These are phyloP conservation scores for Pelargonium citronellum DNA, from an alignment of 441 rosid species.

Conservation along the genomic window DNA sequence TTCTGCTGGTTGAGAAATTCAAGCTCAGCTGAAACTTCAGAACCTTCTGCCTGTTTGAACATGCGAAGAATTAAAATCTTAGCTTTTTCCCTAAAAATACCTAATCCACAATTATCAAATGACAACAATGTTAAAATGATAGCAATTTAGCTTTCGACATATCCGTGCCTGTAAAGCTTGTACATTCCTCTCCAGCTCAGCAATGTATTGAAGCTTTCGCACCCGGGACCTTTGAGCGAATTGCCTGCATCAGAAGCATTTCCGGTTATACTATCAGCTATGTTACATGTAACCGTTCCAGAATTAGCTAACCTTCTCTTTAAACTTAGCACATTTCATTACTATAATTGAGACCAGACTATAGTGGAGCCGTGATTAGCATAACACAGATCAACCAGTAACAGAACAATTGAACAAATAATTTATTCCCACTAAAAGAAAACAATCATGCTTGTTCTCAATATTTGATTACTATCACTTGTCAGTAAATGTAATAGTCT, in stretches of 20 bases:
- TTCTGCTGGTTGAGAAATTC: slow-evolving; percentile 88
- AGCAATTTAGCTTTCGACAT: slow-evolving; percentile 9
- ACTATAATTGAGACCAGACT: too few species aligned
- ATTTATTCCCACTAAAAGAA: too few species aligned
- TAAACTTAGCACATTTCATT: slow-evolving; percentile 7
- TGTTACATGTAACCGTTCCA: slow-evolving; percentile 6
- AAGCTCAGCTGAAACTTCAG: slow-evolving; percentile 86
- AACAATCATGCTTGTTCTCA: too few species aligned
- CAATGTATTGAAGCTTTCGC: slow-evolving; percentile 97
- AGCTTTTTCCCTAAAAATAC: neutral
- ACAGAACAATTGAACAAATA: too few species aligned
- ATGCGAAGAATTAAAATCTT: neutral
- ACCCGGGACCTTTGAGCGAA: slow-evolving; percentile 98
- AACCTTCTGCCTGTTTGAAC: slow-evolving; percentile 67
- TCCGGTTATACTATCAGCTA: slow-evolving; percentile 18
- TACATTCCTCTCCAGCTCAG: slow-evolving; percentile 96
- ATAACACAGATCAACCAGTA: too few species aligned
- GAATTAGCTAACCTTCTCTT: neutral
- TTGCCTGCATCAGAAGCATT: slow-evolving; percentile 57
- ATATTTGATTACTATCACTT: too few species aligned
- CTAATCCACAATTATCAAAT: neutral
- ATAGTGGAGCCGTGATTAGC: too few species aligned
- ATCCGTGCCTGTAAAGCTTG: slow-evolving; percentile 81
- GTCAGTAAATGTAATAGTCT: too few species aligned
- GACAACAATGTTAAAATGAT: slow-evolving; percentile 9